phyloP scores from a whole-genome alignment of 441 rosid genomes.

The Kokia cookei region DNA sequence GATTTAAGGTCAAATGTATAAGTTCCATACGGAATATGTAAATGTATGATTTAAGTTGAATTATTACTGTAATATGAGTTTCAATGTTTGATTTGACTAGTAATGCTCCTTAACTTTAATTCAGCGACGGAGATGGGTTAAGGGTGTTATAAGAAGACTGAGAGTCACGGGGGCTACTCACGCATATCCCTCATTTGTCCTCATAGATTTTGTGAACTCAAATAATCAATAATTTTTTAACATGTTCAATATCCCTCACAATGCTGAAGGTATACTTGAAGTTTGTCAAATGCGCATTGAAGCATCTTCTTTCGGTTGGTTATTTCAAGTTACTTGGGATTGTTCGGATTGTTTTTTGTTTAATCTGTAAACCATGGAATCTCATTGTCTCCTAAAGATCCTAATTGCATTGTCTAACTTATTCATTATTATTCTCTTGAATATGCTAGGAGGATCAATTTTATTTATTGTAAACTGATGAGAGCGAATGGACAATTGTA shows the following conservation, averaged over 20 bases:
- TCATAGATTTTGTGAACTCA: neutral
- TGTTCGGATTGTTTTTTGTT: neutral
- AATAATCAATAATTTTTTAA: neutral
- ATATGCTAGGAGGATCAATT: neutral
- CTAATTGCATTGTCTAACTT: neutral
- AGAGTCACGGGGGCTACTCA: neutral
- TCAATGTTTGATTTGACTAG: too few species aligned
- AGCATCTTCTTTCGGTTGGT: neutral
- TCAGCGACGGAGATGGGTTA: too few species aligned
- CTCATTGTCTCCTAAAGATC: neutral
- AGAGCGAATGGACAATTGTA: neutral
- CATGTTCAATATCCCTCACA: neutral
- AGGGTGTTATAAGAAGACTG: neutral
- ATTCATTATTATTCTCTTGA: neutral
- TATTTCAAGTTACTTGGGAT: neutral
- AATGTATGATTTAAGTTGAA: too few species aligned
- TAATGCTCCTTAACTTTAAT: too few species aligned
- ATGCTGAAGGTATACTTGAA: neutral
- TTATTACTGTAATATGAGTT: too few species aligned
- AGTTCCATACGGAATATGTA: too few species aligned
- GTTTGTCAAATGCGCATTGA: neutral
- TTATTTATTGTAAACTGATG: neutral
- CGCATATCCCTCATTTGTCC: neutral
- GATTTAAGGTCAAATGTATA: too few species aligned
- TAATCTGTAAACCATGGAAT: neutral